A percentile compares a stretch with the other conserved stretches of the same genome.
phyloP scores from a whole-genome alignment of 192 early-diverging fungal genomes.

The Coemansia sp. region DNA sequence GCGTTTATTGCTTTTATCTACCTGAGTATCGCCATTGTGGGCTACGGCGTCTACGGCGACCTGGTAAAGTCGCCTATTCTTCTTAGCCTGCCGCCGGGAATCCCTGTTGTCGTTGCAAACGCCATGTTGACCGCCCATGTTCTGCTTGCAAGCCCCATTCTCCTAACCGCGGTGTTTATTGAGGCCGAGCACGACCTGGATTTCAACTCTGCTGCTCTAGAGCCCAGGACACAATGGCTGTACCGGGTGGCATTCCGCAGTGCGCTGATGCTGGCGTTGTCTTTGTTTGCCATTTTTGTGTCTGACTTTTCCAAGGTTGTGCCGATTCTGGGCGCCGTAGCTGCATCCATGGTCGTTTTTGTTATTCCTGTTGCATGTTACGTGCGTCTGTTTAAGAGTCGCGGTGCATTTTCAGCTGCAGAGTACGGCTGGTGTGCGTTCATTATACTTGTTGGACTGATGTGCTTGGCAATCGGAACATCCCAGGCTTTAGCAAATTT shows the following conservation, averaged over 20 bases:
- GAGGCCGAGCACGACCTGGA: conserved; percentile 69
- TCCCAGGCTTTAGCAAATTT: conserved; percentile 34
- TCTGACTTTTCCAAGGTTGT: conserved; percentile 81
- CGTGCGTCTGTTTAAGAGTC: conserved; percentile 56
- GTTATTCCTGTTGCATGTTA: conserved; percentile 80
- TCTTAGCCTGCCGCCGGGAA: conserved; percentile 62
- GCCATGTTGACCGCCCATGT: conserved; percentile 80
- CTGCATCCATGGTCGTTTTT: conserved; percentile 77
- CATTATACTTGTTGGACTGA: conserved; percentile 32
- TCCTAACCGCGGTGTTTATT: conserved; percentile 71
- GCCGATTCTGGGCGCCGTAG: conserved; percentile 79
- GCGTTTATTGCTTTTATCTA: conserved; percentile 71
- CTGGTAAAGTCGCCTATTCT: conserved; percentile 66
- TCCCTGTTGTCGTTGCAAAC: conserved; percentile 61
- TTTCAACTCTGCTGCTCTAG: conserved; percentile 49
- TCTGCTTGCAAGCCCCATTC: conserved; percentile 76
- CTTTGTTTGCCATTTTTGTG: conserved; percentile 63
- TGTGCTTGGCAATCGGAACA: conserved; percentile 47
- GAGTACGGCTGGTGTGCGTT: conserved; percentile 49
- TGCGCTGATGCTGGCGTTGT: conserved; percentile 56
- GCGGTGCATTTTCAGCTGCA: conserved; percentile 17
- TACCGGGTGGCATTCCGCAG: conserved; percentile 60
- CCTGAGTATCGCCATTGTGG: conserved; percentile 66
- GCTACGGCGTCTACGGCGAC: conserved; percentile 77
- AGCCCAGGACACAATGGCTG: conserved; percentile 43